phyloP scores from a whole-genome alignment of 225 moss, liverwort and hornwort species.

The Pleurozium schreberi region DNA sequence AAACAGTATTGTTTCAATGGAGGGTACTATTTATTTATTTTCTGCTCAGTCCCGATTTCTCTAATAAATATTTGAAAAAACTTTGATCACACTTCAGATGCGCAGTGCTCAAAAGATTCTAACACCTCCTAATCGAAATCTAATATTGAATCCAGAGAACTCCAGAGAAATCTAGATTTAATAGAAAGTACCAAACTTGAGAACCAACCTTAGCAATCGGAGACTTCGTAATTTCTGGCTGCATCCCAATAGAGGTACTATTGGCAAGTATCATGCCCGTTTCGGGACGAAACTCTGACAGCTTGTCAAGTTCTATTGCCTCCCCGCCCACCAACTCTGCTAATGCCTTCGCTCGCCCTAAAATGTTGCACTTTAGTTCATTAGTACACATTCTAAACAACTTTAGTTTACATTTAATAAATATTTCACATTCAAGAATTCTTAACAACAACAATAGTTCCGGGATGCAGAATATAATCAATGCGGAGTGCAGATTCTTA shows the following conservation, averaged over 20 bases:
- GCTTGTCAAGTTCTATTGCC: constrained; percentile 58
- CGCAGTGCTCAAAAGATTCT: not conserved
- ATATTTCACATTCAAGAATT: not conserved
- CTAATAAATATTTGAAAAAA: not conserved
- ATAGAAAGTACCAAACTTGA: not conserved
- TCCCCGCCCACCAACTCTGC: constrained; percentile 46
- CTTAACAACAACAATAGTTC: not conserved
- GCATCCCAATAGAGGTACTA: constrained; percentile 77
- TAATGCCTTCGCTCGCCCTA: constrained; percentile 53
- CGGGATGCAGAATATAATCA: not conserved
- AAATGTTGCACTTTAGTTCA: not conserved
- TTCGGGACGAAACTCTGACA: constrained; percentile 48
- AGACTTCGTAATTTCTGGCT: constrained; percentile 48
- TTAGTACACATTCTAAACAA: not conserved
- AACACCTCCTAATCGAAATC: not conserved
- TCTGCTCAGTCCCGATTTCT: not conserved
- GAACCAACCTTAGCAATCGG: constrained; percentile 48
- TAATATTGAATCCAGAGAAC: not conserved
- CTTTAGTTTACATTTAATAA: not conserved
- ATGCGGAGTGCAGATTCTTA: not conserved
- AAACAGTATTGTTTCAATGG: too few species aligned
- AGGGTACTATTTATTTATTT: too few species aligned
- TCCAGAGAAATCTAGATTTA: not conserved
- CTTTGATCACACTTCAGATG: not conserved
- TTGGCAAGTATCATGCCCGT: constrained; percentile 87